Evolutionary conservation across 345 rosid species (phyloP).

Genomic region (Aegle marmelos): DNA sequence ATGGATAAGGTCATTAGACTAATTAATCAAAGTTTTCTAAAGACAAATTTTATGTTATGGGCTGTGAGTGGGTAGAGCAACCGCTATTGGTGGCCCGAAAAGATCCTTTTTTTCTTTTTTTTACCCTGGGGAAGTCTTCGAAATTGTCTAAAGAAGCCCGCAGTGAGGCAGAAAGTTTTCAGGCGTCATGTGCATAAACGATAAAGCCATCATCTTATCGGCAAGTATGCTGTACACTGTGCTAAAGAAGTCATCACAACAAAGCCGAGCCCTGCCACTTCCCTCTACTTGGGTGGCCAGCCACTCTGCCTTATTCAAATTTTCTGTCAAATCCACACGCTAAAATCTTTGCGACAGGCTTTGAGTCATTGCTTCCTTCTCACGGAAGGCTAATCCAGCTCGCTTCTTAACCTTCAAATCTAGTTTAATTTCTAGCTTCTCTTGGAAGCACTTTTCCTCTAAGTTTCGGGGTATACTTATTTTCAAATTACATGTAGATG

Average conservation of each 20-base stretch:
- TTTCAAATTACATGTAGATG: neutral
- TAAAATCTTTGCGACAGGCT: neutral
- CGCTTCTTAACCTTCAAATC: neutral
- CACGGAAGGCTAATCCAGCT: neutral
- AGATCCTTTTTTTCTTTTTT: neutral
- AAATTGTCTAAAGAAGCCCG: neutral
- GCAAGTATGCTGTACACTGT: neutral
- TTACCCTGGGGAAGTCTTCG: neutral
- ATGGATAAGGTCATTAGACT: constrained; percentile 6
- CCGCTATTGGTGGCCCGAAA: neutral
- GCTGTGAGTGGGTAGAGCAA: neutral
- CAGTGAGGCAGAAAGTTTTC: neutral
- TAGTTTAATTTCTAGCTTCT: neutral
- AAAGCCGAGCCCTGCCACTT: neutral
- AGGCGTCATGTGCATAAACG: neutral
- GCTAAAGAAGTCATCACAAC: neutral
- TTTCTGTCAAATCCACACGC: too few species aligned
- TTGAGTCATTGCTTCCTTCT: neutral
- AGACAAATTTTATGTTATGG: neutral
- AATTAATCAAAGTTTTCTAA: neutral
- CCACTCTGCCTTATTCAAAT: neutral
- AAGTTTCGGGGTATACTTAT: neutral
- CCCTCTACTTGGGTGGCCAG: neutral
- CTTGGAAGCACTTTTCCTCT: neutral
- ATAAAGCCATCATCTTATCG: neutral